Conservation (phyloP, 305 asterid species). For the Caryopteris hybrid region DNA sequence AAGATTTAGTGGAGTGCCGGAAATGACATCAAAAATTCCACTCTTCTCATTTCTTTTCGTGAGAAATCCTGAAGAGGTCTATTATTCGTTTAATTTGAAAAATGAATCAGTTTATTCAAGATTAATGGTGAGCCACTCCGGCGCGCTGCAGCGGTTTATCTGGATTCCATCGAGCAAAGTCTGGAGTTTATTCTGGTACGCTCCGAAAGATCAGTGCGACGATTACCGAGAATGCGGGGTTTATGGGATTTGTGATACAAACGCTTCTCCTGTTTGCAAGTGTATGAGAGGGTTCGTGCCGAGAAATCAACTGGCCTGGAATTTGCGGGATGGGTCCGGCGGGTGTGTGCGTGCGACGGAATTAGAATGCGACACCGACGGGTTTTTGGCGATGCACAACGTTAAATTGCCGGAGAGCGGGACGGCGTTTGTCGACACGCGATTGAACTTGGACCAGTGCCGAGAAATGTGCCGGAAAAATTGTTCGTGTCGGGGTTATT, state of each 20-base stretch:
- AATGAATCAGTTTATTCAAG: conserved; percentile 58
- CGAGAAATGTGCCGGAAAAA: conserved; percentile 47
- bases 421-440: conserved; percentile 40
- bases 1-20: conserved; percentile 89
- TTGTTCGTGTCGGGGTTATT: conserved; percentile 65
- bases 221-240: conserved; percentile 62
- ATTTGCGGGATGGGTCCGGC: conserved; percentile 62
- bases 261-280: conserved; percentile 65
- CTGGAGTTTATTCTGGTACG: conserved; percentile 78
- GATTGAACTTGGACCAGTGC: conserved; percentile 41
- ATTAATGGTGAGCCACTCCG: conserved; percentile 28
- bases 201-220: conserved; percentile 81
- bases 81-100: conserved; percentile 37
- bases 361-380: conserved; percentile 51
- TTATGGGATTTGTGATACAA: conserved; percentile 69
- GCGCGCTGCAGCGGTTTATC: conserved; percentile 44
- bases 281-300: conserved; percentile 70
- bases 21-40: conserved; percentile 50
- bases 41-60: conserved; percentile 40
- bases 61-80: conserved; percentile 31
- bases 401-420: conserved; percentile 80
- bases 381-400: conserved; percentile 38
- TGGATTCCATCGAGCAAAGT: conserved; percentile 52
- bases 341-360: conserved; percentile 54
- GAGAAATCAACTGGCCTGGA: conserved; percentile 57